Percentiles rank a stretch among this genome's conserved stretches.
Evolutionary conservation across 108 stramenopile species (phyloP).

Genomic region (Skeletonema tropicum): DNA sequence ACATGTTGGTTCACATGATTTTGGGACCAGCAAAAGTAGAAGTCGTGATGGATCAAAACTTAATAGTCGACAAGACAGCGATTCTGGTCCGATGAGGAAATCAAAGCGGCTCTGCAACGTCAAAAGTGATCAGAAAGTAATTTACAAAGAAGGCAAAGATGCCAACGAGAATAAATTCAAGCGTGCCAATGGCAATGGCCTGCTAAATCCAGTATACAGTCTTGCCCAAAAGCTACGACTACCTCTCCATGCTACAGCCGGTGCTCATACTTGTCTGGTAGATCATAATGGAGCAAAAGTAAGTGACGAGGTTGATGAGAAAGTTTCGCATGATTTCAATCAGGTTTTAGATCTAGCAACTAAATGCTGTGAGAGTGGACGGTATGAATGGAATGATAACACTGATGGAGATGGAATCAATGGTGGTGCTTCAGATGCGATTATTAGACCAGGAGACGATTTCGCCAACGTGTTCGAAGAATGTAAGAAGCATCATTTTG

Average conservation of each 20-base stretch:
- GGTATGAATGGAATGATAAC: slow-evolving; percentile 13
- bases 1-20: slow-evolving; percentile 40
- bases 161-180: slow-evolving; percentile 4
- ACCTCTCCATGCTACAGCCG: slow-evolving; percentile 36
- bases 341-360: slow-evolving; percentile 67
- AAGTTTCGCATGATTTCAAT: slow-evolving; percentile 67
- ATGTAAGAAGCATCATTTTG: slow-evolving; percentile 30
- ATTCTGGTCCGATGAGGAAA: background rate
- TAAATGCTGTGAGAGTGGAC: slow-evolving; percentile 45
- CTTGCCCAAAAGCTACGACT: slow-evolving; percentile 54
- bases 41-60: background rate
- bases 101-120: background rate
- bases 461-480: slow-evolving; percentile 43
- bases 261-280: slow-evolving; percentile 42
- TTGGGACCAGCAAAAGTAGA: slow-evolving; percentile 31
- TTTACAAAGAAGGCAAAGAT: slow-evolving; percentile 1
- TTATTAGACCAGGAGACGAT: slow-evolving; percentile 25
- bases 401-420: slow-evolving; percentile 8
- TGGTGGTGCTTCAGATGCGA: background rate
- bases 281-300: slow-evolving; percentile 73
- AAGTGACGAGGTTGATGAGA: slow-evolving; percentile 63
- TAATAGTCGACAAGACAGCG: background rate
- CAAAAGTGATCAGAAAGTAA: background rate
- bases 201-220: slow-evolving; percentile 69
- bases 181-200: slow-evolving; percentile 22